Evolutionary conservation across 495 filamentous ascomycete species (phyloP).

Genomic region (Aspergillus nidulans): DNA sequence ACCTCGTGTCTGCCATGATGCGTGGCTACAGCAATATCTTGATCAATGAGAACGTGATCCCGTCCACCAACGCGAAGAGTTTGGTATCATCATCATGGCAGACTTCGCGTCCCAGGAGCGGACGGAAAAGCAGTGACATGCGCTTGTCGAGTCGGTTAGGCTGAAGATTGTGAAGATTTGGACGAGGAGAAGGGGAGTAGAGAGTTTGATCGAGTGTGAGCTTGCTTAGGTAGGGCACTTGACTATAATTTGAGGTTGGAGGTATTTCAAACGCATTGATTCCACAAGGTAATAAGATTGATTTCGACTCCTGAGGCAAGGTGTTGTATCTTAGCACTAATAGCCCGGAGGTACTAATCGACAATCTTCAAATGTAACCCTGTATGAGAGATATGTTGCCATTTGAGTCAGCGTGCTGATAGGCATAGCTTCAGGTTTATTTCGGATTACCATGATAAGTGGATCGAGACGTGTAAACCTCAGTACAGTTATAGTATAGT

Average conservation of each 20-base stretch:
- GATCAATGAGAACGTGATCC: slow-evolving; percentile 44
- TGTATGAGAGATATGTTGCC: too few species aligned
- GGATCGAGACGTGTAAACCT: too few species aligned
- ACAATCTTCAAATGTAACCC: too few species aligned
- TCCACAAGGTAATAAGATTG: too few species aligned
- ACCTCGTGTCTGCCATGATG: slow-evolving; percentile 33
- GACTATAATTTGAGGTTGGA: neutral
- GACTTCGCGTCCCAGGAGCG: slow-evolving; percentile 30
- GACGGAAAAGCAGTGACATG: slow-evolving; percentile 31
- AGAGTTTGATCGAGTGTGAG: slow-evolving; percentile 40
- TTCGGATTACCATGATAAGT: too few species aligned
- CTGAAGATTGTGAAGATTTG: slow-evolving; percentile 37
- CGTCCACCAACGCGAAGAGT: slow-evolving; percentile 29
- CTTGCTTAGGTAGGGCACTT: slow-evolving; percentile 9
- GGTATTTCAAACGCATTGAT: too few species aligned
- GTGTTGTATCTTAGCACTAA: too few species aligned
- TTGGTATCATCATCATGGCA: slow-evolving; percentile 36
- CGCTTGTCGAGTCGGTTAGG: slow-evolving; percentile 30
- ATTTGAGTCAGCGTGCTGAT: too few species aligned
- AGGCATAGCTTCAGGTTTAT: too few species aligned
- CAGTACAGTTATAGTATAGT: too few species aligned
- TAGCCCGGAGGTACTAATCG: too few species aligned
- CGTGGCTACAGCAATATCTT: slow-evolving; percentile 40
- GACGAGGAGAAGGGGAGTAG: slow-evolving; percentile 27
- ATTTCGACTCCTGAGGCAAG: too few species aligned